Evolutionary conservation across 805 yeast genomes (phyloP), one percentile per base, ranked within the genome.

Genomic region (Saccharomycopsis sp.): DNA sequence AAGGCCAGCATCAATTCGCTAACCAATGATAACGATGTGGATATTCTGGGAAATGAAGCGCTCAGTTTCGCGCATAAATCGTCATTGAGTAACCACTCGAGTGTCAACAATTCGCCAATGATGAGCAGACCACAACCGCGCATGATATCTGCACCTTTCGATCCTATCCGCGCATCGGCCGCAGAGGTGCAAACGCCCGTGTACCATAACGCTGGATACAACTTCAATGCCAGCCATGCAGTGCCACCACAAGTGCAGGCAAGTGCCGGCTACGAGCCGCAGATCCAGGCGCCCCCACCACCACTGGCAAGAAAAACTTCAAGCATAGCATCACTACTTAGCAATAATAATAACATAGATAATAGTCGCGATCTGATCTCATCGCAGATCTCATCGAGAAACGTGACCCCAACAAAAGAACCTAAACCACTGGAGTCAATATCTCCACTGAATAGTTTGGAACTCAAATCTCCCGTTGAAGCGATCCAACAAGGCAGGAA

Each of bases 21-120:
- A 53, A 77, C 83, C 5, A 78, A 79, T 61, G 79, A 75, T 54
- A 73, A 70, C 12, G 82, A 77, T 62, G 73, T 75, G 20, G 82
- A 76, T 54, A 66, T 75, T 24, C 70, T 70, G 24, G 81, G 79
- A 0, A 72, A 69, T 29, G 73, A 67, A 54, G 72, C 78, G 0
- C 74, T 76, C 12, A 70, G 70, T 57, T 62, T 70, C 5, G 69
- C 71, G 2, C 67, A 75, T 23, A 58, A 35, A 41, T 42, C 58
- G 25, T 25, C 41, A 8, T 50, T 29, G 8, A 53, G 57, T 3
- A 57, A 47, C 35, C 29, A 24, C 34, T 50, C 55, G 3, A 49
- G 55, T 35, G 53, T 54, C 22, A 22, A n/a, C 8, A 49, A 34
- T n/a, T 54, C 57, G 3, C 60, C 60, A 14, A 53, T 50, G 23